Percentiles rank a stretch among this genome's conserved stretches.
phyloP scores from a whole-genome alignment of 2,329 filamentous ascomycete species.

The Kalmusia sp. region DNA sequence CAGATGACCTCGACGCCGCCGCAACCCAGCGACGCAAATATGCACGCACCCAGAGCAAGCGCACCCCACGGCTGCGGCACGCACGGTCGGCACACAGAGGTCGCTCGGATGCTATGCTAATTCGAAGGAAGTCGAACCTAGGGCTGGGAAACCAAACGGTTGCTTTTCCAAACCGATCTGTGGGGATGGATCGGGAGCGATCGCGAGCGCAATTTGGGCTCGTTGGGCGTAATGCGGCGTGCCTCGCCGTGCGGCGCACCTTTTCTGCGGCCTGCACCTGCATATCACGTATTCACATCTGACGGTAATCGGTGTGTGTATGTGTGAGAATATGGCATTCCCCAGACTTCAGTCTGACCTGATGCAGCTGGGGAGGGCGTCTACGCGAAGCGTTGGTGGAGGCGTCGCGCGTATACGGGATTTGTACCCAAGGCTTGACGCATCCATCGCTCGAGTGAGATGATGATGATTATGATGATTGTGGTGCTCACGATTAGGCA shows the following conservation, averaged over 20 bases:
- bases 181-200: background rate
- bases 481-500: background rate
- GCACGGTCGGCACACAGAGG: background rate
- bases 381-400: background rate
- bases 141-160: background rate
- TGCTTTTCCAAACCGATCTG: background rate
- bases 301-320: background rate
- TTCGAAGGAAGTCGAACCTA: too few relatives aligned
- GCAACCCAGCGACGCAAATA: background rate
- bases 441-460: background rate
- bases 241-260: background rate
- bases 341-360: background rate
- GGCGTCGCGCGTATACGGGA: background rate
- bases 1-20: background rate
- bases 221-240: background rate
- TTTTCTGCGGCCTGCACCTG: background rate
- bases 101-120: background rate
- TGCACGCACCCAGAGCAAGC: background rate
- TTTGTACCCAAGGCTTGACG: background rate
- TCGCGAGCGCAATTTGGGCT: background rate
- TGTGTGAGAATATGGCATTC: background rate
- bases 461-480: too few relatives aligned
- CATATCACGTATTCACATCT: background rate
- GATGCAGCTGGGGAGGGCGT: background rate
- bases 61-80: slow-evolving; percentile 2